Base-by-base conservation (phyloP, 805 yeast genomes). In the Ogataea naganishii region DNA sequence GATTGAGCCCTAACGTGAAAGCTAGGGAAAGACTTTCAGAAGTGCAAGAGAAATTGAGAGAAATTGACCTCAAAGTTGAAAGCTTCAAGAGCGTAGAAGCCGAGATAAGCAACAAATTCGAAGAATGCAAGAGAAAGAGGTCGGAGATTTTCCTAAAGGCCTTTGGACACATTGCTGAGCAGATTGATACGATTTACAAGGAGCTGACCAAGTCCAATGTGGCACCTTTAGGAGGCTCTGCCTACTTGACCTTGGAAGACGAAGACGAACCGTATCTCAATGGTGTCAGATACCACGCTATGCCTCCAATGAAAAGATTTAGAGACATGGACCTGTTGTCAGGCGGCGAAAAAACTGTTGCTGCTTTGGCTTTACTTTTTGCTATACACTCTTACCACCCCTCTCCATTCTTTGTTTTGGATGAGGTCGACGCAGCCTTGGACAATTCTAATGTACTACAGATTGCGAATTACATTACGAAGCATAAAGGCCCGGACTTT, bases 381-480 rank as follows among this genome's bases (percentile, higher is more conserved):
- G 88, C 97, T 0, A 75, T 88, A 24, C 96, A 92, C 51, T 77
- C 94, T 0, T 81, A 62, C 56, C 89, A 79, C 30, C 96, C 96
- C 3, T 80, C 96, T 1, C 98, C 98, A 19, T 92, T 92, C 51
- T 89, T 92, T 50, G 95, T 92, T 0, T 61, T 92, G 24, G 98
- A 92, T 53, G 98, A 92, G 56, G 86, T 92, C n/a, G 98, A 92
- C 58, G 97, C 98, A 0, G 97, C 97, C 0, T 67, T 92, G 35
- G 98, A 92, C 55, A 78, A 82, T 36, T 75, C 84, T 15, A 92
- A 92, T 47, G 96, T 92, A 15, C 73, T 72, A 31, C 74, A 75
- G 46, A 77, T 92, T 34, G 96, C 96, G n/a, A 75, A 74, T 35
- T 92, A 88, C 49, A 84, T 92, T 36, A 68, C 68, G 29, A 71